A percentile compares a stretch with the other conserved stretches of the same genome.
phyloP scores from a whole-genome alignment of 2,329 filamentous ascomycete genomes.

The Fusarium sororula region DNA sequence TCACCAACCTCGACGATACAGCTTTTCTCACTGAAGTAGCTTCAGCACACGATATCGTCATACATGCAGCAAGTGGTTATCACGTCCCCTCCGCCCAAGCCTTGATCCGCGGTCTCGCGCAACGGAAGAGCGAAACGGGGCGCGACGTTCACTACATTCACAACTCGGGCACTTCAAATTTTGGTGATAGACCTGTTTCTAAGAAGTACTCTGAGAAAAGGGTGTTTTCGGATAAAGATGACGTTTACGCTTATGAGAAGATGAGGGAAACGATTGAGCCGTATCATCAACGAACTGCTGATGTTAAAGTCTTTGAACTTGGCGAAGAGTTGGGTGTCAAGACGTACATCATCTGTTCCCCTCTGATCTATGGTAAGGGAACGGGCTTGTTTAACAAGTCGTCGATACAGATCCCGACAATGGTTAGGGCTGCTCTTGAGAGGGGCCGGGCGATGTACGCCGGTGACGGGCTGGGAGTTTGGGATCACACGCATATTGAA shows the following conservation, averaged over 20 bases:
- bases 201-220: not conserved
- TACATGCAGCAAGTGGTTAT: slow-evolving; percentile 7
- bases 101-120: not conserved
- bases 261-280: not conserved
- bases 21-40: not conserved
- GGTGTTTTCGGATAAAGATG: not conserved
- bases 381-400: slow-evolving; percentile 10
- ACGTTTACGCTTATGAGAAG: slow-evolving; percentile 4
- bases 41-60: not conserved
- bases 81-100: not conserved
- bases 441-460: not conserved
- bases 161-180: slow-evolving; percentile 10
- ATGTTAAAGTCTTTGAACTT: not conserved
- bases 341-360: slow-evolving; percentile 8
- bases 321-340: not conserved
- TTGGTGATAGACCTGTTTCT: not conserved
- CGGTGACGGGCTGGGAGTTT: not conserved
- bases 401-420: not conserved
- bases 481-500: slow-evolving; percentile 3
- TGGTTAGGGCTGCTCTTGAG: not conserved
- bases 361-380: slow-evolving; percentile 1
- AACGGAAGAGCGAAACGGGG: not conserved
- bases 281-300: slow-evolving; percentile 6
- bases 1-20: not conserved
- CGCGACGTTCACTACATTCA: not conserved